These are phyloP conservation scores for Russula emetica DNA, from an alignment of 768 basidiomycete species.

Conservation along the genomic window DNA sequence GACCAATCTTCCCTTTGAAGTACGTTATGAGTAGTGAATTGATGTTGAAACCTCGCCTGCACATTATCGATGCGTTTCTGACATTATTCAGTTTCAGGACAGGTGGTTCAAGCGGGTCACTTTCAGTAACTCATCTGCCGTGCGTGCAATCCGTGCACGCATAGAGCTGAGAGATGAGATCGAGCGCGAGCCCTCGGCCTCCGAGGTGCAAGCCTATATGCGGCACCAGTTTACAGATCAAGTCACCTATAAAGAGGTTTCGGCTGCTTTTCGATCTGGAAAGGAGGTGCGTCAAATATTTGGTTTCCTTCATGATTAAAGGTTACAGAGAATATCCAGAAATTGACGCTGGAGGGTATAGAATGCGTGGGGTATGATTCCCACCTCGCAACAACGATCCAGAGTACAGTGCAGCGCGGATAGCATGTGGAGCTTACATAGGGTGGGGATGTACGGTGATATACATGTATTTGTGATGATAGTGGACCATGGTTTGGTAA, in stretches of 20 bases:
- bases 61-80: background rate
- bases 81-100: background rate
- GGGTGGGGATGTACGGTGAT: no score
- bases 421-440: no score
- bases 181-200: constrained; percentile 7
- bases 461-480: no score
- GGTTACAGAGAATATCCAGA: background rate
- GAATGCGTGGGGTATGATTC: background rate
- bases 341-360: background rate
- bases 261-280: background rate
- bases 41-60: no score
- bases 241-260: background rate
- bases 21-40: background rate
- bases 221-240: background rate
- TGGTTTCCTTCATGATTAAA: no score
- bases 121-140: fast-evolving
- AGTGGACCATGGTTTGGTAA: no score
- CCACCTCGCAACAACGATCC: no score
- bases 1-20: background rate
- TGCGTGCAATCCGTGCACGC: background rate
- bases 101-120: background rate
- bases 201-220: background rate
- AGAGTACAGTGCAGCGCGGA: no score
- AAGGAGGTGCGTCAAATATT: background rate
- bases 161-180: background rate